Conservation (phyloP, 306 rosid species). For the Vachellia pachyceras region DNA sequence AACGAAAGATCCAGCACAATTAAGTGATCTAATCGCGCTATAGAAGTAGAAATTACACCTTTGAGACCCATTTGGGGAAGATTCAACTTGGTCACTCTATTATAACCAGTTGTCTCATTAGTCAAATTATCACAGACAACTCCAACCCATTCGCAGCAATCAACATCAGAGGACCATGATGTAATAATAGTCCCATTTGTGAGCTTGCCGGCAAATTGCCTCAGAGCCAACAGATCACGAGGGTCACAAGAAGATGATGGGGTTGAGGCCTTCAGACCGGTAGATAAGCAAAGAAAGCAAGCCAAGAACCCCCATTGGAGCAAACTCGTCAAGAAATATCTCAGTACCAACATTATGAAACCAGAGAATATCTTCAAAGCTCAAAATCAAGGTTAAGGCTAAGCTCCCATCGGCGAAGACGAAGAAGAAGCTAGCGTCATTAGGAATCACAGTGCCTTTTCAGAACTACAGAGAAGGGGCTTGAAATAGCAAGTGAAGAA, state of each 20-base stretch:
- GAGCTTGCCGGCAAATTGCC: conserved; percentile 57
- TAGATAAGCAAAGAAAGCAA: conserved; percentile 45
- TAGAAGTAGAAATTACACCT: conserved; percentile 50
- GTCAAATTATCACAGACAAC: conserved; percentile 54
- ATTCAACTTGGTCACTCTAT: conserved; percentile 54
- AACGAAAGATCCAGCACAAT: conserved; percentile 54
- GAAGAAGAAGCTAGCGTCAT: background rate
- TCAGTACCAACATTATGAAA: conserved; percentile 43
- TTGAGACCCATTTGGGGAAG: conserved; percentile 56
- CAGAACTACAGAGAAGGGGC: conserved; percentile 35
- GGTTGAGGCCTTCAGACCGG: conserved; percentile 40
- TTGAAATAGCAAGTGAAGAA: background rate
- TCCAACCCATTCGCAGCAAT: conserved; percentile 71
- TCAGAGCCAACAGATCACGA: conserved; percentile 56
- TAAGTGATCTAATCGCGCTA: conserved; percentile 51
- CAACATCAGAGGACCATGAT: conserved; percentile 47
- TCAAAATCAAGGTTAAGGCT: conserved; percentile 39
- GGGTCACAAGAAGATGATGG: conserved; percentile 44
- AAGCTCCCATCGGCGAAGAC: conserved; percentile 30
- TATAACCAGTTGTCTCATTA: conserved; percentile 34
- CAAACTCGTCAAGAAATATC: conserved; percentile 38
- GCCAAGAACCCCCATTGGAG: conserved; percentile 52
- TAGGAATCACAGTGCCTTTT: conserved; percentile 31
- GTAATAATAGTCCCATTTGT: conserved; percentile 44
- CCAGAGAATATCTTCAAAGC: conserved; percentile 39